A percentile compares a stretch with the other conserved stretches of the same genome.
Conservation (phyloP, 2,329 filamentous ascomycete genomes). For the Ophiognomonia clavigignenti-juglandacearum region DNA sequence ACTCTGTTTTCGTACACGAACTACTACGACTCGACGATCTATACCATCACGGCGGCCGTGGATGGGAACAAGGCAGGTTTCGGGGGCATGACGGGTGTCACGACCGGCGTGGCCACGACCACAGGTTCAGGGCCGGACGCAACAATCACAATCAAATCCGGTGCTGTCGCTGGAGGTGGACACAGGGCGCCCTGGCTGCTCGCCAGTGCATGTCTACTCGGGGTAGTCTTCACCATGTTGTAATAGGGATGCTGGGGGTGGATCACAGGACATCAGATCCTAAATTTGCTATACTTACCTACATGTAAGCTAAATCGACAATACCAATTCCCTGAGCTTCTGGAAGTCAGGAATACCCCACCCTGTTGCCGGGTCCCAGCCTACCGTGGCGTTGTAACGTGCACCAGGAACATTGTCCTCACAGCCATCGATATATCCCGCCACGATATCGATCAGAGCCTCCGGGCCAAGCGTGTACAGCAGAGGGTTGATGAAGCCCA, state of each 20-base stretch:
- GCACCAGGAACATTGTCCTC: background rate
- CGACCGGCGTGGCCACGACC: too few species aligned
- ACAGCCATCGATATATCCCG: background rate
- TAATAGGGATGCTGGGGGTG: too few species aligned
- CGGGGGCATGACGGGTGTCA: background rate
- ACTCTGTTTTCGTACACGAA: constrained; percentile 31
- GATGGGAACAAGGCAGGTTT: background rate
- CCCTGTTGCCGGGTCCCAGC: background rate
- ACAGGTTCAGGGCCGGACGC: too few species aligned
- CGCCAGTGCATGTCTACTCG: too few species aligned
- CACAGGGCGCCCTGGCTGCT: too few species aligned
- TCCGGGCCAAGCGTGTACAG: constrained; percentile 9
- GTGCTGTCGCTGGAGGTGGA: too few species aligned
- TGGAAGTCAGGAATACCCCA: background rate
- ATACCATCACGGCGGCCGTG: constrained; percentile 29
- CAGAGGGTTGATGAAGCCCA: constrained; percentile 36
- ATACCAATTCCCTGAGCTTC: background rate
- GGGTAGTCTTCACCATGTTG: too few species aligned
- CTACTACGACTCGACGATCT: constrained; percentile 22
- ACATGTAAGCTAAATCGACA: background rate
- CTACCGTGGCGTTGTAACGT: background rate
- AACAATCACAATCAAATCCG: too few species aligned
- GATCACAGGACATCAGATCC: too few species aligned
- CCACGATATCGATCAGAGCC: background rate
- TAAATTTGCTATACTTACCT: too few species aligned